phyloP scores from a whole-genome alignment of 345 rosid species.

The Eucalyptus curtisii region DNA sequence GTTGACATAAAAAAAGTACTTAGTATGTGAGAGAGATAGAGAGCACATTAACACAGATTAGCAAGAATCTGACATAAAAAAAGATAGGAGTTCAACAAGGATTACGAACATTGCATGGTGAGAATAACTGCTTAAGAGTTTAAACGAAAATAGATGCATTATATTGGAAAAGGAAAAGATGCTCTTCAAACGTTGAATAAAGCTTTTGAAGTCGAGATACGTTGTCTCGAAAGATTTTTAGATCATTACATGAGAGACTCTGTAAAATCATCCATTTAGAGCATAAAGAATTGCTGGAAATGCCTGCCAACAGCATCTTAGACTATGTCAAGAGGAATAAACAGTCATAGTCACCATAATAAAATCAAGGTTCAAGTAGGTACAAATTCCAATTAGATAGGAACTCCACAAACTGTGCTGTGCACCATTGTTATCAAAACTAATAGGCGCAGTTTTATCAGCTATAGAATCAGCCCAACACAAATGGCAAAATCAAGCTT shows the following conservation, averaged over 20 bases:
- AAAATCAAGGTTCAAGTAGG: neutral
- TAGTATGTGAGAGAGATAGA: neutral
- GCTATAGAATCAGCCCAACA: neutral
- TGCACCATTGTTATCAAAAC: neutral
- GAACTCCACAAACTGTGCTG: neutral
- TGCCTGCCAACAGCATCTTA: neutral
- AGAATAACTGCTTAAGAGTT: neutral
- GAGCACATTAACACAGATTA: neutral
- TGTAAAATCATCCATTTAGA: neutral
- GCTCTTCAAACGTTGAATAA: neutral
- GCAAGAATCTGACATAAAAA: neutral
- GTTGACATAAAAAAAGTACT: constrained; percentile 10
- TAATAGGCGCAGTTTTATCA: neutral
- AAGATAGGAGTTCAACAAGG: neutral
- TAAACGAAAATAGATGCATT: neutral
- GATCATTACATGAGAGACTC: neutral
- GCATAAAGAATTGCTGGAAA: neutral
- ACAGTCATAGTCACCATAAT: neutral
- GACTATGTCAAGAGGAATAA: neutral
- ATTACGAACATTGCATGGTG: neutral
- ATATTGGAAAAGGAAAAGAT: neutral
- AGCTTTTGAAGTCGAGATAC: too few relatives aligned
- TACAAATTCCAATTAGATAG: neutral
- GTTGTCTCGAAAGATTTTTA: neutral
- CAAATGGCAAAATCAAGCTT: neutral